Percentiles rank a stretch among this genome's conserved stretches.
These are phyloP conservation scores for Pisolithus orientalis DNA, from an alignment of 768 basidiomycete genomes.

Conservation along the genomic window DNA sequence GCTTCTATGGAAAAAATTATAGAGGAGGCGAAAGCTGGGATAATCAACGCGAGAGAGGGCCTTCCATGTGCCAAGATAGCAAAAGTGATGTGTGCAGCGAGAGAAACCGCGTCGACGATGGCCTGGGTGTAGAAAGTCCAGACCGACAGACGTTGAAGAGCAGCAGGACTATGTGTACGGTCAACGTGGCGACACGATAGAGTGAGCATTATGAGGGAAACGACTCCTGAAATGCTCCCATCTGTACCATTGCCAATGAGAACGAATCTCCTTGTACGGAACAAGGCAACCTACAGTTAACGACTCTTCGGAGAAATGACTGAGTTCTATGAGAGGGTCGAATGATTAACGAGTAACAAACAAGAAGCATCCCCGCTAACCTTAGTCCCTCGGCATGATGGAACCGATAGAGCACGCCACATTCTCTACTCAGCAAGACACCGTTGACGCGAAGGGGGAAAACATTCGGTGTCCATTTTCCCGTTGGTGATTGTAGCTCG, in stretches of 20 bases:
- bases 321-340: constrained; percentile 34
- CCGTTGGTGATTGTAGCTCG: constrained; percentile 70
- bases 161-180: constrained; percentile 69
- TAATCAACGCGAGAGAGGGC: constrained; percentile 73
- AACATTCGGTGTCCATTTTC: constrained; percentile 49
- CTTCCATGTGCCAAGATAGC: constrained; percentile 80
- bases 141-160: constrained; percentile 70
- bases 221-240: constrained; percentile 60
- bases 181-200: constrained; percentile 73
- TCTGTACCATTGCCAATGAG: constrained; percentile 38
- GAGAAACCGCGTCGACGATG: constrained; percentile 75
- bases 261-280: not conserved
- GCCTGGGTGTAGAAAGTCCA: constrained; percentile 81
- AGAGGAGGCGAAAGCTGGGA: constrained; percentile 80
- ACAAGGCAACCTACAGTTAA: constrained; percentile 42
- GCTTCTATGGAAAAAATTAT: constrained; percentile 78
- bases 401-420: constrained; percentile 68
- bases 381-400: constrained; percentile 63
- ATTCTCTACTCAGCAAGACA: constrained; percentile 71
- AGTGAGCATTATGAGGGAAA: constrained; percentile 60
- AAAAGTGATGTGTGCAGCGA: constrained; percentile 85
- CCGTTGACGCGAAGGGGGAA: constrained; percentile 58
- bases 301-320: constrained; percentile 70
- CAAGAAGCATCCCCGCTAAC: constrained; percentile 31
- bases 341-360: constrained; percentile 1